Base-by-base conservation (phyloP, 208 protist genomes). In the Trypanosoma congolense region DNA sequence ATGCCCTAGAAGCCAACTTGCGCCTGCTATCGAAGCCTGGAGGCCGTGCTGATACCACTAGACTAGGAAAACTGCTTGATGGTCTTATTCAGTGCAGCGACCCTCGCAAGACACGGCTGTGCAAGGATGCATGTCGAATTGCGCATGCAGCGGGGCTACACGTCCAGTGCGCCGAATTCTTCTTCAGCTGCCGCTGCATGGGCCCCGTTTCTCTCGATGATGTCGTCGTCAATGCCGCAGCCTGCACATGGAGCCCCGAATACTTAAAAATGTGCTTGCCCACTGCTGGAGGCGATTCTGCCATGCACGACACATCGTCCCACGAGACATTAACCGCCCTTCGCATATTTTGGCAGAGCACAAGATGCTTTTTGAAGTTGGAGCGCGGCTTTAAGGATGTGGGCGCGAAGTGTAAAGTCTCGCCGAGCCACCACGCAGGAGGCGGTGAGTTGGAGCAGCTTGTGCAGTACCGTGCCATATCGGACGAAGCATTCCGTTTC, bases 131-230 rank as follows among this genome's bases (percentile, higher is more conserved):
- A 10, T 77, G 71, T 50, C 53, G 56, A 14, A 19, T 77, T 30
- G 64, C 71, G 2, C 42, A 66, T 29, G 44, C 31, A 2, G 53
- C 52, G 19, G 70, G 70, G 8, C 33, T 53, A 19, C 44, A 64
- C 53, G 36, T 51, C 10, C 58, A 49, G n/a, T 77, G 70, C 50
- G 61, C 65, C 12, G 65, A 71, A 55, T 47, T 77, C 2, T 77
- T 61, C 58, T 69, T 73, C 50, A 56, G 56, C 19, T 70, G 58
- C 35, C 40, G 48, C 29, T 31, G 16, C 3, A 25, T 69, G 21
- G 21, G 52, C 8, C 54, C 53, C 6, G 4, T 69, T 21, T 18
- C 28, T 18, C 26, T 69, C 21, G 61, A 16, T 56, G 54, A 69
- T 16, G 12, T 43, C 35, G 55, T 69, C 3, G 21, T 69, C 0